Evolutionary conservation across 495 filamentous ascomycete species (phyloP), one percentile per base, ranked within the genome.

Genomic region (Podospora appendiculata): DNA sequence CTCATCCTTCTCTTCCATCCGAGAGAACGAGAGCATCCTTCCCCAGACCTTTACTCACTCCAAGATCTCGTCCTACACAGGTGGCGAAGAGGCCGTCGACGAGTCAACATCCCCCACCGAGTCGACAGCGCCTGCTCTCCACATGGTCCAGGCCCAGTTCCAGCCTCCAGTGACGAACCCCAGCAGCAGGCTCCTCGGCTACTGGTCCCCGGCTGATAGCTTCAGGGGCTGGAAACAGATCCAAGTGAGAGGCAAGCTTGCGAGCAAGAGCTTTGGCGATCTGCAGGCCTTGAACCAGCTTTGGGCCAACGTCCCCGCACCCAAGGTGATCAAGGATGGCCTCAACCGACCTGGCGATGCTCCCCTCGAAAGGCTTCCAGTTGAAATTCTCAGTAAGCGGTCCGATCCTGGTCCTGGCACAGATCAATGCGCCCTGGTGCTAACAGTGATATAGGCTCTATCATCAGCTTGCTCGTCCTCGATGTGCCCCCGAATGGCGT

Each of bases 401-500:
- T 45, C 50, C 43, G 35, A 10, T 38, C 16, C 48, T 36, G 13
- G 17, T 34, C 25, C 14, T 0, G 52, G 43, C 35, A 54, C 54
- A 40, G 18, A 16, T 16, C 41, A 1, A 8, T 14, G 25, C 32
- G 48, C 51, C 17, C 17, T 46, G 12, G 8, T 8, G 45, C 61
- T 65, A 50, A 70, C 61, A 32, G 7, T 13, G 13, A 43, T 12
- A 51, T 32, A 90, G 89, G 83, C 52, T 74, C 85, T 68, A 88
- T 93, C 57, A 87, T 93, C 57, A 84, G 83, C 38, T 75, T 85
- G 42, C 74, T 95, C 32, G 84, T 83, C 11, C 63, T 89, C 43
- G 88, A 92, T 62, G 69, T 89, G 17, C 89, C 87, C 9, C 84
- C 87, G 48, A 87, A 89, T 68, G 86, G 85, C 39, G 80, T 89